Evolutionary conservation across 306 rosid species (phyloP).

Genomic region (Inga leiocalycina): DNA sequence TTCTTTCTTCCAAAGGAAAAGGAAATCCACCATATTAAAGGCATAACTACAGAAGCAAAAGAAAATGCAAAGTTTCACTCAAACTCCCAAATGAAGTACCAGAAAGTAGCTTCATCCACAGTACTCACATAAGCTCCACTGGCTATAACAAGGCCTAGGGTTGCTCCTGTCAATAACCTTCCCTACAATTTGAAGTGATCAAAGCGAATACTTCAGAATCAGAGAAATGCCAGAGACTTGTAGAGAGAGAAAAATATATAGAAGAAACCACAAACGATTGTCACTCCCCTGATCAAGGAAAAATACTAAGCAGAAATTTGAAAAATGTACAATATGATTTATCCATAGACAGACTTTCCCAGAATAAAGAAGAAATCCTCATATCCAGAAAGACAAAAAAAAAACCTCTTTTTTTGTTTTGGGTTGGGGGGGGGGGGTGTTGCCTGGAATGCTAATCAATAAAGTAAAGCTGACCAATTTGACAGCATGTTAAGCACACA

Average conservation of each 20-base stretch:
- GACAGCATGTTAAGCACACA: neutral
- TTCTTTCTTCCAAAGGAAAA: slow-evolving; percentile 14
- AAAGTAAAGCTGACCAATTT: neutral
- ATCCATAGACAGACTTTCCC: neutral
- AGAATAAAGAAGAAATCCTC: neutral
- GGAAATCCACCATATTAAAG: neutral
- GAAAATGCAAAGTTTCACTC: slow-evolving; percentile 35
- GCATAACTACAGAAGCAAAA: slow-evolving; percentile 7
- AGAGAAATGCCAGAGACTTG: slow-evolving; percentile 1
- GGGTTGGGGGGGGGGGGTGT: too few relatives aligned
- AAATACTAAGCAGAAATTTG: neutral
- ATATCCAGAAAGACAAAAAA: neutral
- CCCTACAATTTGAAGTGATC: slow-evolving; percentile 61
- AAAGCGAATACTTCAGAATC: slow-evolving; percentile 25
- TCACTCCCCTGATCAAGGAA: neutral
- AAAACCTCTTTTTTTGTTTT: neutral
- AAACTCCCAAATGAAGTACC: slow-evolving; percentile 66
- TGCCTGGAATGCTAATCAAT: neutral
- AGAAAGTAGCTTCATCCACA: slow-evolving; percentile 99
- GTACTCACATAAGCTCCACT: slow-evolving; percentile 99
- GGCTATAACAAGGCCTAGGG: slow-evolving; percentile 81
- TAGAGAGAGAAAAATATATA: neutral
- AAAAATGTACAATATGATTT: neutral
- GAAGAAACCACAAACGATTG: neutral
- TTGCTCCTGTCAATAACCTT: slow-evolving; percentile 78